Percentiles rank a stretch among this genome's conserved stretches.
These are phyloP conservation scores for Cyclotella distinguenda DNA, from an alignment of 108 stramenopile species.

Conservation along the genomic window DNA sequence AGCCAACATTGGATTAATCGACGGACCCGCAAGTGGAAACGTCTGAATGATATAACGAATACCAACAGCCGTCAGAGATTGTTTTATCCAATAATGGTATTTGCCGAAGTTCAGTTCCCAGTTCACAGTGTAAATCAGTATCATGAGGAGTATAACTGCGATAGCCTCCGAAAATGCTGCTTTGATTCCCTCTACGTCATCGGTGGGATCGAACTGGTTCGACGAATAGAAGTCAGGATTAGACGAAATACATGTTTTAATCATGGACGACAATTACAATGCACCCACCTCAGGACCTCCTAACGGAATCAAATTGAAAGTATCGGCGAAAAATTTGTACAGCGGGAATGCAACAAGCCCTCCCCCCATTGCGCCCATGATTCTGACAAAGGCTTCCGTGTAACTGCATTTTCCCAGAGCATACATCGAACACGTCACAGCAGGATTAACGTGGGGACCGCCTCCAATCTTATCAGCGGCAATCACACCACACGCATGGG, in stretches of 20 bases:
- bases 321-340: slow-evolving; percentile 61
- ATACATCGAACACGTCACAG: slow-evolving; percentile 76
- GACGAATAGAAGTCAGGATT: no score
- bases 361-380: slow-evolving; percentile 78
- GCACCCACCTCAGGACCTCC: slow-evolving; percentile 92
- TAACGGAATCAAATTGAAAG: slow-evolving; percentile 57
- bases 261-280: no score
- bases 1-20: slow-evolving; percentile 90
- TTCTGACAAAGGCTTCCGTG: slow-evolving; percentile 76
- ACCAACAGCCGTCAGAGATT: slow-evolving; percentile 76
- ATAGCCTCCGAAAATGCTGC: slow-evolving; percentile 72
- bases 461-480: slow-evolving; percentile 78
- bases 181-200: slow-evolving; percentile 56
- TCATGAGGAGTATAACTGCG: slow-evolving; percentile 71
- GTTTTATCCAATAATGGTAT: slow-evolving; percentile 88
- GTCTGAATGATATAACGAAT: slow-evolving; percentile 84
- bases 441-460: slow-evolving; percentile 75
- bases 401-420: slow-evolving; percentile 73
- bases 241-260: no score
- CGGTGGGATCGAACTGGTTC: slow-evolving; percentile 55
- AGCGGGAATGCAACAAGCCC: slow-evolving; percentile 84
- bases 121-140: slow-evolving; percentile 75
- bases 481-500: slow-evolving; percentile 76
- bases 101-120: slow-evolving; percentile 87
- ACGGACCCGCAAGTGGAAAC: slow-evolving; percentile 83